Percentiles rank a stretch among this genome's conserved stretches.
Evolutionary conservation across 148 eudicot genomes (phyloP).

Genomic region (Nepenthes gracilis): DNA sequence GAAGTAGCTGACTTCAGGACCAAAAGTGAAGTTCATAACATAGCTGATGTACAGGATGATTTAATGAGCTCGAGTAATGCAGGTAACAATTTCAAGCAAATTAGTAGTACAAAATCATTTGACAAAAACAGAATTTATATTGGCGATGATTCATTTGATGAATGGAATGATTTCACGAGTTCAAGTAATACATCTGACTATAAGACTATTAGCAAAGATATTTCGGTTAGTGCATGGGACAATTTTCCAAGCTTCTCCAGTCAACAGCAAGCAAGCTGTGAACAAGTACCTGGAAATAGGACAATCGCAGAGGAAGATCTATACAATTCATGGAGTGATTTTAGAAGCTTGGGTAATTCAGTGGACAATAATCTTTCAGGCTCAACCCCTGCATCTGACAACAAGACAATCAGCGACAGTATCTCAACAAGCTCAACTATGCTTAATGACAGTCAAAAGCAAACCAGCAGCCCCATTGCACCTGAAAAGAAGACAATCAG

Average conservation of each 20-base stretch:
- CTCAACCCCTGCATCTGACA: constrained; percentile 10
- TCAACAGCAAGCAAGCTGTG: not conserved
- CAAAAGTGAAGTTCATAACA: constrained; percentile 14
- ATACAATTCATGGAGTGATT: constrained; percentile 5
- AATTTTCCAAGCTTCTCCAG: not conserved
- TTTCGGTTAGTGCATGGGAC: not conserved
- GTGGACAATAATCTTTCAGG: constrained; percentile 15
- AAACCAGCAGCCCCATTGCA: not conserved
- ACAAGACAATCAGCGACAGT: not conserved
- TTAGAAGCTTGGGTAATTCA: not conserved
- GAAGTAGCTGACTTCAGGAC: constrained; percentile 12
- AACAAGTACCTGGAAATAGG: constrained; percentile 1
- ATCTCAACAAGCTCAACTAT: not conserved
- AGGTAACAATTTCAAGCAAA: constrained; percentile 5
- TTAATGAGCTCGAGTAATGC: constrained; percentile 20
- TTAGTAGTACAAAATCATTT: constrained; percentile 1
- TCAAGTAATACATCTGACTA: constrained; percentile 10
- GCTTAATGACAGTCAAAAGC: not conserved
- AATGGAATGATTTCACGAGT: constrained; percentile 27
- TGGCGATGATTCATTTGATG: constrained; percentile 20
- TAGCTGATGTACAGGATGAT: constrained; percentile 43
- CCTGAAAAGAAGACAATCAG: not conserved
- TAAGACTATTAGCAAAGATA: constrained; percentile 1
- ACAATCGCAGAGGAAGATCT: not conserved
- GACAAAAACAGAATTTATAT: constrained; percentile 4